Evolutionary conservation across 257 asterid species (phyloP).

Genomic region (Forsythia suspensa): DNA sequence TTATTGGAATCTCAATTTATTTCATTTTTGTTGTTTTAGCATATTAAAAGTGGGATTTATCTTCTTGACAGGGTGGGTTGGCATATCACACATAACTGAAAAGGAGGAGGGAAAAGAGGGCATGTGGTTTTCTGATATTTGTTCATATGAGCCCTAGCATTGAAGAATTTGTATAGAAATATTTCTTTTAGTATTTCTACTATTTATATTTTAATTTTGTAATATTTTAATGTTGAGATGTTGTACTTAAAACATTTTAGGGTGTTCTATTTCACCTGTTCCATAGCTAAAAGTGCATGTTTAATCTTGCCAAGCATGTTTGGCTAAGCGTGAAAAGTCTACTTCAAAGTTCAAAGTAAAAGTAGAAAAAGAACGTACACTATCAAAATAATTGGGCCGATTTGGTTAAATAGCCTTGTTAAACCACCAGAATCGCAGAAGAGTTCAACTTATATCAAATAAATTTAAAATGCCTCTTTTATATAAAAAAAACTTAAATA

Average conservation of each 20-base stretch:
- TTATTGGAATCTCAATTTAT: not conserved
- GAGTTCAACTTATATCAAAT: no score
- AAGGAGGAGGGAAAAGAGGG: slow-evolving; percentile 32
- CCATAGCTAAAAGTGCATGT: not conserved
- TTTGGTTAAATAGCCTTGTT: no score
- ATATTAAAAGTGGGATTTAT: not conserved
- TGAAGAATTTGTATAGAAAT: not conserved
- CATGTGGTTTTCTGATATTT: slow-evolving; percentile 62
- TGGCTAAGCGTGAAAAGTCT: not conserved
- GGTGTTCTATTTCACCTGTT: no score
- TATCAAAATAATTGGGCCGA: no score
- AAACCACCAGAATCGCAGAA: no score
- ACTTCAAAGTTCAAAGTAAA: no score
- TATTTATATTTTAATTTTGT: slow-evolving; percentile 8
- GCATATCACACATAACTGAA: slow-evolving; percentile 50
- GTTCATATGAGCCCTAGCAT: slow-evolving; percentile 37
- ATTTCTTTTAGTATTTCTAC: not conserved
- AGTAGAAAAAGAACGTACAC: no score
- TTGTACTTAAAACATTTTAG: not conserved
- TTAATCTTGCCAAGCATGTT: not conserved
- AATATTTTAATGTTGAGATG: not conserved
- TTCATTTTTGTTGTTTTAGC: not conserved
- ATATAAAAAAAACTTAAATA: no score
- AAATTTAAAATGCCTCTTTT: no score
- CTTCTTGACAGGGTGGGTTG: slow-evolving; percentile 57